Base-by-base conservation (phyloP, 345 rosid genomes). In the Cardiospermum halicacabum region DNA sequence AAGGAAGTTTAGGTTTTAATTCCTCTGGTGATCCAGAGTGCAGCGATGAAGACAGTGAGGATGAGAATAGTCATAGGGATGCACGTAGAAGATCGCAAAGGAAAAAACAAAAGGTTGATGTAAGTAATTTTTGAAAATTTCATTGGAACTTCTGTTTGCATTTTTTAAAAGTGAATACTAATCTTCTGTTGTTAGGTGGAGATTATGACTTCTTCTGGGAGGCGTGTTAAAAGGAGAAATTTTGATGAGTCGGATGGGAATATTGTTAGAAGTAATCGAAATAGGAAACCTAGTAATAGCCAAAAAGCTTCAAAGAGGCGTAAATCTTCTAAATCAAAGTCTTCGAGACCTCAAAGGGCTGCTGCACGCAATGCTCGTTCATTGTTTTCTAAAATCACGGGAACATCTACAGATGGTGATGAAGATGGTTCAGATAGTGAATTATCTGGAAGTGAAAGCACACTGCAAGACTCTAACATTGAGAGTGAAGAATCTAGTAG, bases 331-430 rank as follows among this genome's bases (percentile, higher is more conserved):
- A 77, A 73, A 79, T 84, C 82, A 22, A 87, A 85, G 77, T 81
- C 82, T 54, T 81, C 77, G 43, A 83, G 99, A 81, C 99, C 99
- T 66, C 91, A 81, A 71, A 82, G 99, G 76, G 95, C 89, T 61
- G 97, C 97, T 67, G 97, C 99, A 42, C 89, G 88, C 61, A 89
- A 87, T 84, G 99, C 97, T 21, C 92, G 84, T 40, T 75, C 86
- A 56, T 79, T 89, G 77, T 91, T 95, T 71, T 84, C 92, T 32
- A 91, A 82, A 81, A 82, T 94, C 64, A 82, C 85, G 22, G 99
- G 91, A 77, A 74, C 88, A 70, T 82, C 89, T 56, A 80, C 84
- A 53, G 96, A 87, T 32, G 84, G 71, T 58, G 96, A 82, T 67
- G 95, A 79, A 54, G 92, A 80, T 50, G 76, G 67, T n/a, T 87